Evolutionary conservation across 106 monocot genomes (phyloP).

Genomic region (Platanthera guangdongensis): DNA sequence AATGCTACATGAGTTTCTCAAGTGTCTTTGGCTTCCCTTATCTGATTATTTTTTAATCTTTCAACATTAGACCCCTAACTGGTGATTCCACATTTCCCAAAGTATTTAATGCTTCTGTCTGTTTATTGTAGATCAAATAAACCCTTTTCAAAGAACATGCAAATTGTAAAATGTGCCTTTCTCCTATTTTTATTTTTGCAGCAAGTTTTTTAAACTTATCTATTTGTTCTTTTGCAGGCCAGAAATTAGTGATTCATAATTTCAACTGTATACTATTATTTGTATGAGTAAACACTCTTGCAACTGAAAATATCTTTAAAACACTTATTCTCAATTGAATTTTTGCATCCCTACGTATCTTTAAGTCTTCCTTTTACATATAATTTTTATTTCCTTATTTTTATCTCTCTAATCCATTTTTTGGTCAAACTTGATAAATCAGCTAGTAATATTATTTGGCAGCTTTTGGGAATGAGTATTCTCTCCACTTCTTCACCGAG

Average conservation of each 20-base stretch:
- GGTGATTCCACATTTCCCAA: neutral
- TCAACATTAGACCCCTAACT: neutral
- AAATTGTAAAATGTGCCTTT: neutral
- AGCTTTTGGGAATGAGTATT: neutral
- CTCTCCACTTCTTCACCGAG: neutral
- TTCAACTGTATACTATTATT: no score
- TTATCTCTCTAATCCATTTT: neutral
- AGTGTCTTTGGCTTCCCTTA: neutral
- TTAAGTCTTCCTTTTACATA: neutral
- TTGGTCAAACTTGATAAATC: neutral
- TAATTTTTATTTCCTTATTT: neutral
- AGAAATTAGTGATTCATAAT: no score
- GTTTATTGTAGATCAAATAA: neutral
- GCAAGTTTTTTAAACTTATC: neutral
- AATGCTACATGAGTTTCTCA: no score
- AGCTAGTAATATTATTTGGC: neutral
- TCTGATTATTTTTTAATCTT: neutral
- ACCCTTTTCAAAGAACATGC: neutral
- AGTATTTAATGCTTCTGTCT: neutral
- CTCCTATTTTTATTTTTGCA: neutral
- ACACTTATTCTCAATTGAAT: neutral
- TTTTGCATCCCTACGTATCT: neutral
- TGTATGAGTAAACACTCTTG: neutral
- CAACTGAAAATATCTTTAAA: neutral
- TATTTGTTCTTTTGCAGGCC: neutral